Percentiles rank a stretch among this genome's conserved stretches.
Conservation (phyloP, 2,329 filamentous ascomycete genomes). For the Penicillium verrucosum region DNA sequence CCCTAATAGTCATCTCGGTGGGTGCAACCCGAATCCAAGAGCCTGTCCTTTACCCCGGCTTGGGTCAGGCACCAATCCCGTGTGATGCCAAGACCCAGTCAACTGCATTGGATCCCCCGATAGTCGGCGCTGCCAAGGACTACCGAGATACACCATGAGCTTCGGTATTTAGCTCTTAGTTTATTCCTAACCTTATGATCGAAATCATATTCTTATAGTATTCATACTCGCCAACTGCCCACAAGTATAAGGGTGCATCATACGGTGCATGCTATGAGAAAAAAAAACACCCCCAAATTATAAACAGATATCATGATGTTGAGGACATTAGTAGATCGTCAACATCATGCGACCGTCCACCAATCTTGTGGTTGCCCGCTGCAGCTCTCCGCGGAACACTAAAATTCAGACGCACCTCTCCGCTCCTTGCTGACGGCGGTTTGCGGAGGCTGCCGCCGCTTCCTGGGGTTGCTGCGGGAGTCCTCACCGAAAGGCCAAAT, state of each 20-base stretch:
- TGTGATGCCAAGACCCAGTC: constrained; percentile 1
- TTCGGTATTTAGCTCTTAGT: neutral
- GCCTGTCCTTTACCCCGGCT: neutral
- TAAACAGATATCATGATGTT: neutral
- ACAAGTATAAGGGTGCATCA: neutral
- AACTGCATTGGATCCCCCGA: constrained; percentile 6
- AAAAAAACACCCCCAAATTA: neutral
- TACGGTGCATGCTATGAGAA: neutral
- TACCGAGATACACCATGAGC: neutral
- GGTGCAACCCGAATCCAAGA: neutral
- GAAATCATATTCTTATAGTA: neutral
- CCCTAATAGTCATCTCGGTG: constrained; percentile 1
- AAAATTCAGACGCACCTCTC: neutral
- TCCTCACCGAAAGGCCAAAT: constrained; percentile 5
- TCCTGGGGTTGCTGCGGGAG: neutral
- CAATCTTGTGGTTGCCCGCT: neutral
- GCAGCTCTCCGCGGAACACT: neutral
- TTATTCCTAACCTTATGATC: neutral
- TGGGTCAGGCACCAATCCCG: constrained; percentile 7
- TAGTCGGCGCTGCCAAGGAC: neutral
- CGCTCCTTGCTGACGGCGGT: neutral
- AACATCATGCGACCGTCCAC: neutral
- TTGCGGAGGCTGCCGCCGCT: neutral
- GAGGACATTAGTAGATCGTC: neutral
- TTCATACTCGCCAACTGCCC: neutral